phyloP scores from a whole-genome alignment of 176 grass and related monocot genomes.

The Oryza australiensis region DNA sequence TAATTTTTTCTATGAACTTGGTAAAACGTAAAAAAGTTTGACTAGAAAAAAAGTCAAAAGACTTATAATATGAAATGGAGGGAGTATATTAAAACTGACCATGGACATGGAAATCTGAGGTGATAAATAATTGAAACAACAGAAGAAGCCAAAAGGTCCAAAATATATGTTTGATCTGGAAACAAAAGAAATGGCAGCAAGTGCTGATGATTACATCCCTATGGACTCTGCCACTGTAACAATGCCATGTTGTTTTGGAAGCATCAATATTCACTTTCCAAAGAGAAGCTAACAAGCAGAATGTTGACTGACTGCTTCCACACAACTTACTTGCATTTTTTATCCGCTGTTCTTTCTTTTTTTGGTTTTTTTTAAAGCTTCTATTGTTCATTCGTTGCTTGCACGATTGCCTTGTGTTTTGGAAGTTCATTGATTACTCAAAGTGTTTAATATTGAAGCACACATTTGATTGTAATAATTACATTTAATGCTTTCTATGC shows the following conservation, averaged over 20 bases:
- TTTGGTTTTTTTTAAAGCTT: neutral
- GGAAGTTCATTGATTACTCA: neutral
- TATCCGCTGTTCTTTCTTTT: no score
- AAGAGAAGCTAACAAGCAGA: neutral
- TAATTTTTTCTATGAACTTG: no score
- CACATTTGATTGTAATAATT: neutral
- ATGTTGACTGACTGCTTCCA: neutral
- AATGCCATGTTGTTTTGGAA: neutral
- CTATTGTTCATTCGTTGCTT: neutral
- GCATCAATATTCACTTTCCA: neutral
- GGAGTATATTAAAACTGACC: neutral
- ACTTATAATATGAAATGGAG: no score
- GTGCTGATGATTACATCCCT: neutral
- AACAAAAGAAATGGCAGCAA: conserved; percentile 15
- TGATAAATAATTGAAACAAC: neutral
- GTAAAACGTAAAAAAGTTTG: no score
- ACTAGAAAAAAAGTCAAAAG: no score
- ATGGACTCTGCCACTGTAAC: neutral
- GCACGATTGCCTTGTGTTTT: neutral
- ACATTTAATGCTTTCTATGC: conserved; percentile 24
- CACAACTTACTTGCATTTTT: neutral
- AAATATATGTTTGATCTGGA: conserved; percentile 10
- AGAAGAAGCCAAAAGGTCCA: conserved; percentile 2
- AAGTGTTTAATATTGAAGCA: neutral
- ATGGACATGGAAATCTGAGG: neutral